Base-by-base conservation (phyloP, 345 rosid species). In the Cardamine occulta region DNA sequence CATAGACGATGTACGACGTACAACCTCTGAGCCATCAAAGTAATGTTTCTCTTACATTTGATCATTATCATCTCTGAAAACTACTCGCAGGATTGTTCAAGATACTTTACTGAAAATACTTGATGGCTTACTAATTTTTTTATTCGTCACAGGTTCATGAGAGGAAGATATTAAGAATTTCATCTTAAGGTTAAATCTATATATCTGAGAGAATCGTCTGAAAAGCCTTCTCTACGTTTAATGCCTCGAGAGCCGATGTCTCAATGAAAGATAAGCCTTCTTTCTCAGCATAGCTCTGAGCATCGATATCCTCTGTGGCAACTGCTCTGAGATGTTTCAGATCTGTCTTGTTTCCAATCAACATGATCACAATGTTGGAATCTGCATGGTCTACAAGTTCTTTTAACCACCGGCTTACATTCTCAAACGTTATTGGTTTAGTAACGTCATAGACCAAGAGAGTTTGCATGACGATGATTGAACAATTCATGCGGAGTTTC, bases 301-400 rank as follows among this genome's bases (percentile, higher is more conserved):
- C 90, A 53, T n/a, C n/a, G n/a, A n/a, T n/a, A n/a, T 93, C 98
- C 77, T 93, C 98, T 0, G 90, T 89, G 15, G 96, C 96, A 58
- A 93, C 96, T 4, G 98, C 94, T 71, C 98, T 79, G 24, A 93
- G 97, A 81, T 93, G 98, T 78, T 91, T 91, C 72, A 93, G 87
- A 85, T 93, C 98, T 1, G 98, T 91, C 80, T 93, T 93, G 87
- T 93, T 93, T 42, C 98, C 98, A 2, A 93, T 91, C 74, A 93
- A 68, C 96, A 86, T 93, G 75, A 91, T 93, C 49, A 93, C 96
- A 0, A 93, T 93, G 74, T 91, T 93, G 86, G 98, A 85, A 67
- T 93, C 98, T 2, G 98, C 98, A 32, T 93, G 98, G 84, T 93
- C 96, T 78, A 97, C 84, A 58, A 93, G 90, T 70, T 93, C 98